These are phyloP conservation scores for Neurospora sp. DNA, from an alignment of 495 filamentous ascomycete species.

Conservation along the genomic window DNA sequence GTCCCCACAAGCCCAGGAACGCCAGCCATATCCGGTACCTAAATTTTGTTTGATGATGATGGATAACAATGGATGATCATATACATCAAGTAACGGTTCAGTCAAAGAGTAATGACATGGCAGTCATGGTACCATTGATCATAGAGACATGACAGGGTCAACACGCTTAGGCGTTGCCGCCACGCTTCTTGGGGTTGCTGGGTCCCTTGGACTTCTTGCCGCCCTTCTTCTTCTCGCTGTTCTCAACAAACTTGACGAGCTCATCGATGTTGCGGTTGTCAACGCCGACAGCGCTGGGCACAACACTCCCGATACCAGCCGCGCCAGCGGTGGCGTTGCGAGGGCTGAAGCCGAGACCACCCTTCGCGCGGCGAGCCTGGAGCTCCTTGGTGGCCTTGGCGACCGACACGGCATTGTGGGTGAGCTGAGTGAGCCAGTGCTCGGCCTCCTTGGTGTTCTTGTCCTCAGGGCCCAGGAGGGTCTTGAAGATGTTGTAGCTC, in stretches of 20 bases:
- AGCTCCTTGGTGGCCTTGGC: conserved; percentile 85
- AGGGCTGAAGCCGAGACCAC: conserved; percentile 33
- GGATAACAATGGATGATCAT: neutral
- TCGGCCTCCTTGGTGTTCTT: conserved; percentile 92
- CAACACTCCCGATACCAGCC: conserved; percentile 19
- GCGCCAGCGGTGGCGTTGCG: conserved; percentile 41
- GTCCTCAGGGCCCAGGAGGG: conserved; percentile 73
- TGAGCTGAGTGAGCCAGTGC: conserved; percentile 93
- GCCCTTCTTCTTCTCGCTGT: conserved; percentile 14
- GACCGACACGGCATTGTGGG: conserved; percentile 84
- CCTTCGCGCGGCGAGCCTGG: conserved; percentile 57
- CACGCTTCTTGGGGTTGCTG: conserved; percentile 62
- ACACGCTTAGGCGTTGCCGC: conserved; percentile 13
- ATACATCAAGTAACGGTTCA: neutral
- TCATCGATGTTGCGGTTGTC: conserved; percentile 14
- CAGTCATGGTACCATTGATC: neutral
- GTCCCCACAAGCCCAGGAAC: neutral
- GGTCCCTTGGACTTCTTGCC: conserved; percentile 61
- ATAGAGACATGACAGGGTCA: neutral
- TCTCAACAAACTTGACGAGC: conserved; percentile 15
- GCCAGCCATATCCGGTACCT: neutral
- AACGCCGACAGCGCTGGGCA: conserved; percentile 4
- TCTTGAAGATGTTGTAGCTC: conserved; percentile 88
- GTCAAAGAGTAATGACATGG: neutral
- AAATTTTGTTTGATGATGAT: neutral